Evolutionary conservation across 192 early-diverging fungal genomes (phyloP), one percentile per base, ranked within the genome.

Genomic region (Thamnidium elegans): DNA sequence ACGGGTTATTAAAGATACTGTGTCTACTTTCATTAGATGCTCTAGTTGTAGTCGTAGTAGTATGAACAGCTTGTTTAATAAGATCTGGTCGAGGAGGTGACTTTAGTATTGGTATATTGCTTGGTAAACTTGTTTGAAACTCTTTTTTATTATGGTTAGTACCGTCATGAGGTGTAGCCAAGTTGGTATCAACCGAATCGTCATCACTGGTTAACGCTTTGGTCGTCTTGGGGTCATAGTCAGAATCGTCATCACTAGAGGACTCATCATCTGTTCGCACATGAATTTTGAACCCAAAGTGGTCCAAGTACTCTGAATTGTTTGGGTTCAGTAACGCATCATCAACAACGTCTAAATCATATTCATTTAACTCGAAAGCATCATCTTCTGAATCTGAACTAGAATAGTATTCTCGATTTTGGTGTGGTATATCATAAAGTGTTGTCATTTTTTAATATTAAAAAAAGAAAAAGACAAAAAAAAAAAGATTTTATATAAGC

Each of bases 291-390:
- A 70, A 70, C 0, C 68, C 68, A 64, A 70, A 70, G 32, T 70
- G 68, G 45, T 70, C 68, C 42, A 44, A 20, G 17, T 50, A 70
- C 10, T 64, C 68, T 20, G 21, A 43, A 19, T 58, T 55, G 32
- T 63, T 17, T 47, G 68, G 62, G 36, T 70, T 63, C 10, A 42
- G 13, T 3, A 70, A 34, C 20, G 62, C 68, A 50, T 63, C 61
- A 58, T 70, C 68, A 21, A 70, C 68, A 13, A 70, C 68, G 48
- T 70, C 68, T 15, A 70, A 19, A 32, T 70, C 68, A 51, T 70
- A 70, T 17, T 70, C 68, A 11, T 48, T 42, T n/a, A 67, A 31
- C 36, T 47, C 66, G 51, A 56, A 44, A 36, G 45, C 44, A 47
- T 61, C 50, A 32, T 55, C n/a, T n/a, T 31, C 46, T 17, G 46